Base-by-base conservation (phyloP, 805 yeast genomes). In the Hanseniaspora hatyaiensis region DNA sequence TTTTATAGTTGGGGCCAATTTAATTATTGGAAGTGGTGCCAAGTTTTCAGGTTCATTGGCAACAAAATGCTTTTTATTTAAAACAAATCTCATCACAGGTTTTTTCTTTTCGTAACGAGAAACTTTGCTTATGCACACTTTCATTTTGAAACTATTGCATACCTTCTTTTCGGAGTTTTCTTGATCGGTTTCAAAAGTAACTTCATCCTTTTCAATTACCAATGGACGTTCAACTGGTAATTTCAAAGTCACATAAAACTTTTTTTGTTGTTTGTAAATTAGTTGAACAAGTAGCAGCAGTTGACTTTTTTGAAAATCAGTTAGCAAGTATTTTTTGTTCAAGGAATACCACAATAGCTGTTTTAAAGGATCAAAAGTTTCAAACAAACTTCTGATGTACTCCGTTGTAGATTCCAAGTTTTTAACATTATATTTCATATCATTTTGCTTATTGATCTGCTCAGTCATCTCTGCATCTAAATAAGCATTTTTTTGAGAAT, bases 191-290 rank as follows among this genome's bases (percentile, higher is more conserved):
- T 9, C 28, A 34, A 16, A 45, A 9, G 26, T 20, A 30, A 37
- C 32, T 3, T 37, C 38, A 11, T 4, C 69, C 52, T 73, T 55
- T 53, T 70, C 72, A 0, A 86, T 84, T 6, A 74, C 75, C 20
- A 92, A 66, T 53, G 75, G 76, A 58, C 75, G 79, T 45, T 77
- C 77, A 53, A 78, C 71, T 2, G 96, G 96, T 12, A 78, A 64
- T 5, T 77, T 72, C 19, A 87, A 64, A 3, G 65, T 71, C 1
- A 86, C 86, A n/a, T 73, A 57, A 38, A 79, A 71, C 2, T 75
- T 68, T 52, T 82, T 79, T 26, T 66, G 63, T 6, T 87, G 74
- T 33, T 72, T 72, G 55, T 76, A 83, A 23, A 89, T 62, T 8
- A 89, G 72, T 34, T 77, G 75, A 45, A 83, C 68, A 3, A 84